Base-by-base conservation (phyloP, 2,329 filamentous ascomycete genomes). In the Septoria linicola region DNA sequence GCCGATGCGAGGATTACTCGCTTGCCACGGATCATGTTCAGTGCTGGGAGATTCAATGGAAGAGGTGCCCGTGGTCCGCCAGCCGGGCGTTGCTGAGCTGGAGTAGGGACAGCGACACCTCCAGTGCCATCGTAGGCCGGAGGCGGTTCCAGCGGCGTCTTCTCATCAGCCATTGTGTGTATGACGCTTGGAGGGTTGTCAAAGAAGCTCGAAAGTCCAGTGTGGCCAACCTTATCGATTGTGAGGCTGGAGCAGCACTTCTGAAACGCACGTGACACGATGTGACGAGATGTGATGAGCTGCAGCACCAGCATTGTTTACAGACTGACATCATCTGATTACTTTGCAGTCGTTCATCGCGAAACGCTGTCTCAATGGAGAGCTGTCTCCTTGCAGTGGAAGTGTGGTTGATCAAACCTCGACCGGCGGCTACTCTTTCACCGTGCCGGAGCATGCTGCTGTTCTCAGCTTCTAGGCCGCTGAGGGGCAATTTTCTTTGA, bases 1-100 rank as follows among this genome's bases (percentile, higher is more conserved):
- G 87, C 83, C 2, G 91, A 96, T 45, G 93, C 93, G 21, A 99
- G 84, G 60, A 99, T 88, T 4, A 96, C 83, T 58, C 92, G 80
- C 70, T 88, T 89, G 48, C 80, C 80, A 65, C 87, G 84, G 58
- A 99, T 81, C 64, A 85, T 77, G 63, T 81, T 81, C 53, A 99
- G 76, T 49, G 90, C 84, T 13, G 92, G 91, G 14, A 97, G 79
- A 55, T 89, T 80, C 55, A 97, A 81, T 1, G 88, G 87, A 36
- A 81, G 76, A 6, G 83, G 82, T 11, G 76, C 76, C 48, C 75
- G 75, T 46, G 70, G 67, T 47, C 69, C 66, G 10, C 55, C 58
- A 21, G 39, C 46, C 20, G 30, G 51, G 23, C 44, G 49, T 49
- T 19, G 58, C 36, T 16, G 37, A 13, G 37, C 25, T n/a, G 63